phyloP scores from a whole-genome alignment of 306 rosid species.

The Vigna angularis region DNA sequence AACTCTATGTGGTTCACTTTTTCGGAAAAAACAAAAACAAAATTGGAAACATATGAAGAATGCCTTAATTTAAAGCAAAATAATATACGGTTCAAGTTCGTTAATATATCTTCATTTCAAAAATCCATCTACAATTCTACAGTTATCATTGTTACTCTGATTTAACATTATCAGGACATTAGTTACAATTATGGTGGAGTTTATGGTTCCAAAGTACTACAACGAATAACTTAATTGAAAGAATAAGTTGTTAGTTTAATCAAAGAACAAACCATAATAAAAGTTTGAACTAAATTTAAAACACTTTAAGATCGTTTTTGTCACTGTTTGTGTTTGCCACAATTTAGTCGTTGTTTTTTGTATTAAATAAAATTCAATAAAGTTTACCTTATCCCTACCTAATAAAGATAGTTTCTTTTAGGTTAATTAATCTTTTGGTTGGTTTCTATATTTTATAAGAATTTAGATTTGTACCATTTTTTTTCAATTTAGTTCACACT shows the following conservation, averaged over 20 bases:
- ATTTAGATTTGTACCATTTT: no score
- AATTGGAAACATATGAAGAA: not conserved
- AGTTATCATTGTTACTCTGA: not conserved
- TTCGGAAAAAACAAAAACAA: not conserved
- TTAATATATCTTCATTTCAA: slow-evolving; percentile 27
- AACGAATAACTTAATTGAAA: not conserved
- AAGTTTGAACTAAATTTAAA: not conserved
- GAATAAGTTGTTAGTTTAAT: not conserved
- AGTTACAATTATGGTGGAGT: slow-evolving; percentile 1
- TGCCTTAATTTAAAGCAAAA: slow-evolving; percentile 45
- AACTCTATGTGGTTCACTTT: slow-evolving; percentile 19
- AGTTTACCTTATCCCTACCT: not conserved
- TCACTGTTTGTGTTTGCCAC: not conserved
- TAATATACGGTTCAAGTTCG: slow-evolving; percentile 17
- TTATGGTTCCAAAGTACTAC: not conserved
- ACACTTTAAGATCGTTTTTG: not conserved
- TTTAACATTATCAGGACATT: not conserved
- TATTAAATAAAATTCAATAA: not conserved
- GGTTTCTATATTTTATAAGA: no score
- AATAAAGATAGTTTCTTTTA: not conserved
- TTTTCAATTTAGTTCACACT: no score
- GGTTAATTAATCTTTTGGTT: no score
- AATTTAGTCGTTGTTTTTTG: not conserved
- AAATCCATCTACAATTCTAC: slow-evolving; percentile 5
- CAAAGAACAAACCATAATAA: not conserved